A percentile compares a stretch with the other conserved stretches of the same genome.
Evolutionary conservation across 768 basidiomycete genomes (phyloP).

Genomic region (Rhizopogon sp.): DNA sequence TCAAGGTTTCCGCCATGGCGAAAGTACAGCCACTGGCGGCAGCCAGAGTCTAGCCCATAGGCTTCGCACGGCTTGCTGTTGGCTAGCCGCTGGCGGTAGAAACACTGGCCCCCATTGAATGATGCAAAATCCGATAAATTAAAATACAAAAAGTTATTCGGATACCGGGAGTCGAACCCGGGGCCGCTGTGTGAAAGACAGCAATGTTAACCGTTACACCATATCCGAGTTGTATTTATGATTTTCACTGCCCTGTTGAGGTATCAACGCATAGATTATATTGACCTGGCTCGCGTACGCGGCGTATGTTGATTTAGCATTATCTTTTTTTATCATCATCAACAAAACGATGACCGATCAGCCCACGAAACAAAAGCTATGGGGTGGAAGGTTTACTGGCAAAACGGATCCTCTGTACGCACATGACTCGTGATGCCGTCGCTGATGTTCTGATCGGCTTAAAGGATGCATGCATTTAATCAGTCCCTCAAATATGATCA

Average conservation of each 20-base stretch:
- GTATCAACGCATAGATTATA: too few relatives aligned
- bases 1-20: too few relatives aligned
- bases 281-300: too few relatives aligned
- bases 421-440: conserved; percentile 3
- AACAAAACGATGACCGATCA: conserved; percentile 17
- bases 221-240: conserved; percentile 5
- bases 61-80: too few relatives aligned
- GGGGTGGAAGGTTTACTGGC: conserved; percentile 88
- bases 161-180: conserved; percentile 17
- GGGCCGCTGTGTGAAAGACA: conserved; percentile 17
- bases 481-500: conserved; percentile 94
- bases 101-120: too few relatives aligned
- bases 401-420: conserved; percentile 60
- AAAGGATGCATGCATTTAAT: conserved; percentile 96
- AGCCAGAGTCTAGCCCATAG: too few relatives aligned
- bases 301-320: too few relatives aligned
- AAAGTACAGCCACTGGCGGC: too few relatives aligned
- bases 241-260: too few relatives aligned
- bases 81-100: too few relatives aligned
- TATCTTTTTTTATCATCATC: background rate
- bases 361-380: conserved; percentile 67
- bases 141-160: conserved; percentile 9
- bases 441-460: background rate
- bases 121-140: too few relatives aligned
- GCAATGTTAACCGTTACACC: conserved; percentile 17